Conservation (phyloP, 1,284 basidiomycete genomes). For the Laetiporus sulphureus region DNA sequence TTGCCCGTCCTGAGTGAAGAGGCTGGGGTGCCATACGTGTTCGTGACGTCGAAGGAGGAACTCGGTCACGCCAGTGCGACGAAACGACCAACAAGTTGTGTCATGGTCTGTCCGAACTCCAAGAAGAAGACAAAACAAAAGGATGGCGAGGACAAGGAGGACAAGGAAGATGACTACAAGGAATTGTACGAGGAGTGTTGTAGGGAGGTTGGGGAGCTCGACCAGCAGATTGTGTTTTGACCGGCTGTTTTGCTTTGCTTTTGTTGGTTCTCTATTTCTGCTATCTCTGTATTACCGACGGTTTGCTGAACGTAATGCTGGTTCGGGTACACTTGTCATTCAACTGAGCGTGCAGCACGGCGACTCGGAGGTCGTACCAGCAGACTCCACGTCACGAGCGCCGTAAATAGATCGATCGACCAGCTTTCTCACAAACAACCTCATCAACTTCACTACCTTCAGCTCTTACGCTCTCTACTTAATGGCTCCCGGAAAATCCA, state of each 20-base stretch:
- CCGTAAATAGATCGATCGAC: slow-evolving; percentile 12
- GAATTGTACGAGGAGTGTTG: slow-evolving; percentile 83
- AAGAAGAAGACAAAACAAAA: slow-evolving; percentile 67
- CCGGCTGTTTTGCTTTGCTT: slow-evolving; percentile 1
- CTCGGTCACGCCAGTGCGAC: slow-evolving; percentile 94
- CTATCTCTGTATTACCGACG: slow-evolving; percentile 7
- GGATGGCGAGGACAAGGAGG: slow-evolving; percentile 52
- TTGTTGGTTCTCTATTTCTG: slow-evolving; percentile 5
- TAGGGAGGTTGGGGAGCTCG: slow-evolving; percentile 80
- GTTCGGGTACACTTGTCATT: too few species aligned
- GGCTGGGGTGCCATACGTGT: slow-evolving; percentile 89
- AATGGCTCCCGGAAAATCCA: slow-evolving; percentile 49
- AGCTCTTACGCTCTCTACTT: slow-evolving; percentile 4
- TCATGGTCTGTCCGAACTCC: slow-evolving; percentile 83
- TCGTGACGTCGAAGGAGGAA: slow-evolving; percentile 87
- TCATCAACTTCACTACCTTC: slow-evolving; percentile 15
- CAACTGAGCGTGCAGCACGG: background rate
- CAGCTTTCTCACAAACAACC: too few species aligned
- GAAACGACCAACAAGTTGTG: slow-evolving; percentile 96
- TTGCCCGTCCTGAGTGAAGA: slow-evolving; percentile 95
- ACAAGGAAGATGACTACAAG: slow-evolving; percentile 75
- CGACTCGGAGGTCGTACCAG: background rate
- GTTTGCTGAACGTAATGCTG: too few species aligned
- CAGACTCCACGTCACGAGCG: slow-evolving; percentile 15
- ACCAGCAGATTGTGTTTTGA: slow-evolving; percentile 64